Percentiles rank a stretch among this genome's conserved stretches.
Evolutionary conservation across 495 filamentous ascomycete genomes (phyloP).

Genomic region (Stereocaulon alpinum): DNA sequence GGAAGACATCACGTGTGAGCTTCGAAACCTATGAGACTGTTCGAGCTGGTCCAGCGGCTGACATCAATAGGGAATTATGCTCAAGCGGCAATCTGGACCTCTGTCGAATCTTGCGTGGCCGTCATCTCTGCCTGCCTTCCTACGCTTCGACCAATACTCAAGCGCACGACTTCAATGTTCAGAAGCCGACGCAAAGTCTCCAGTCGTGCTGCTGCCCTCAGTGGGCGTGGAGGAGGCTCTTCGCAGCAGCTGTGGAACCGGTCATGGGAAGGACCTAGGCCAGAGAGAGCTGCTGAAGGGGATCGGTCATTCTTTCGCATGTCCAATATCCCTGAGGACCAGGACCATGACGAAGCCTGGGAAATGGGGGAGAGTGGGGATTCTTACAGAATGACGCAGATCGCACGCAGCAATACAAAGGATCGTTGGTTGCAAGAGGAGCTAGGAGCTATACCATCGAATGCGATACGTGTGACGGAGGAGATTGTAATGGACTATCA

Average conservation of each 20-base stretch:
- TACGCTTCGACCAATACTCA: slow-evolving; percentile 37
- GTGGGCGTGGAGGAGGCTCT: not conserved
- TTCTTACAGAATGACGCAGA: too few relatives aligned
- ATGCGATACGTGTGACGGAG: too few relatives aligned
- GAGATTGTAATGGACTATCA: too few relatives aligned
- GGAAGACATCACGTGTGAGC: not conserved
- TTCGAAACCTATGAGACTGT: too few relatives aligned
- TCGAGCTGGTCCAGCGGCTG: not conserved
- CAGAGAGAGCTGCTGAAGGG: not conserved
- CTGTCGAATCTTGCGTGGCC: slow-evolving; percentile 35
- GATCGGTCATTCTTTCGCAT: not conserved
- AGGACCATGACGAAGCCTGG: not conserved
- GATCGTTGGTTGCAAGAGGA: too few relatives aligned
- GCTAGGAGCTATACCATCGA: too few relatives aligned
- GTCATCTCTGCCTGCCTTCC: slow-evolving; percentile 40
- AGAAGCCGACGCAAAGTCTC: not conserved
- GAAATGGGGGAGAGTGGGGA: not conserved
- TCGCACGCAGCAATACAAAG: too few relatives aligned
- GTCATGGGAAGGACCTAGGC: not conserved
- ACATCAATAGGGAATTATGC: slow-evolving; percentile 10
- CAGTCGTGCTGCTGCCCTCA: not conserved
- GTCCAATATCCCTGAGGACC: not conserved
- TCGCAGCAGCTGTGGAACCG: not conserved
- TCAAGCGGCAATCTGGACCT: slow-evolving; percentile 37
- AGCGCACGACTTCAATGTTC: not conserved